Evolutionary conservation across 129 eudicot species (phyloP).

Genomic region (Heracleum sosnowskyi): DNA sequence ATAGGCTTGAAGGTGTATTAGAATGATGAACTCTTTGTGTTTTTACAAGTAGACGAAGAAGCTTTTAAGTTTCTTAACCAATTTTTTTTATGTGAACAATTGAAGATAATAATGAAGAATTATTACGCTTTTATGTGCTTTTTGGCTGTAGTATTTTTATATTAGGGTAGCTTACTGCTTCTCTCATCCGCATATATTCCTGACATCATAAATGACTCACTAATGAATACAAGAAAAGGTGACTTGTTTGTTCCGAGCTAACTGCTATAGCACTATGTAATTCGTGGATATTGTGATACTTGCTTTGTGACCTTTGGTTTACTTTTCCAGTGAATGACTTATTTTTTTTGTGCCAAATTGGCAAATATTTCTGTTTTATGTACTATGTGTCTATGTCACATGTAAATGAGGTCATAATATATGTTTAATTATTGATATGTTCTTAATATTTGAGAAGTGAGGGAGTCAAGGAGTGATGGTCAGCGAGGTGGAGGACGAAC

Average conservation of each 20-base stretch:
- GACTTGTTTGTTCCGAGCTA: background rate
- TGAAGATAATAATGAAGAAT: background rate
- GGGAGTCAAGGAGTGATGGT: conserved; percentile 53
- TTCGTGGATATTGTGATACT: background rate
- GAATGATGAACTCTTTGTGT: background rate
- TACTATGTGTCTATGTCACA: background rate
- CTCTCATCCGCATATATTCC: background rate
- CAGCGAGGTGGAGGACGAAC: conserved; percentile 50
- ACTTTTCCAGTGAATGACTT: background rate
- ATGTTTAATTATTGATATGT: background rate
- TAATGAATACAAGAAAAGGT: background rate
- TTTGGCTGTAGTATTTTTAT: background rate
- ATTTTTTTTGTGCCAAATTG: background rate
- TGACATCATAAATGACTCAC: background rate
- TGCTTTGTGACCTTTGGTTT: background rate
- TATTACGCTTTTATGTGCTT: background rate
- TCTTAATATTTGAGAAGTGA: conserved; percentile 32
- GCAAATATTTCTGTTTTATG: background rate
- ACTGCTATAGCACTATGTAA: background rate
- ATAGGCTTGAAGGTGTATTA: background rate
- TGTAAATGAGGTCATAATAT: background rate
- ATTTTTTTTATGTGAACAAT: background rate
- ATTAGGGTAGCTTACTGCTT: background rate
- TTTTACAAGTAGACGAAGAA: background rate
- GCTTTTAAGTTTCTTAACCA: too few relatives aligned